These are phyloP conservation scores for Alternaria sp. DNA, from an alignment of 2,329 filamentous ascomycete species.

Conservation along the genomic window DNA sequence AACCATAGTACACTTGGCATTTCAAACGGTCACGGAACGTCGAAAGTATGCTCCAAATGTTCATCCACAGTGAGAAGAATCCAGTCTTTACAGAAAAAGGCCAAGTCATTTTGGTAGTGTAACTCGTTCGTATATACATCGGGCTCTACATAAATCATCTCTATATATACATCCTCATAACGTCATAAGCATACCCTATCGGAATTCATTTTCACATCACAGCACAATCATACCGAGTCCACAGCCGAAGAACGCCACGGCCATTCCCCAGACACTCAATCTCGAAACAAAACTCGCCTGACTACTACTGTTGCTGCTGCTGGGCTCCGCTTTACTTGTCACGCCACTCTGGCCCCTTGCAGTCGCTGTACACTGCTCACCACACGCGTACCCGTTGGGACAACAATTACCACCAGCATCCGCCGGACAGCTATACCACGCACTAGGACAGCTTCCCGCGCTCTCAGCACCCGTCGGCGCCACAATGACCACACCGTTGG, in stretches of 20 bases:
- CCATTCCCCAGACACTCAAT: slow-evolving; percentile 42
- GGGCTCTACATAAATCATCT: neutral
- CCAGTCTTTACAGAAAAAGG: neutral
- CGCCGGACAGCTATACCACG: slow-evolving; percentile 78
- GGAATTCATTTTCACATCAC: slow-evolving; percentile 20
- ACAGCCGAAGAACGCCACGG: slow-evolving; percentile 37
- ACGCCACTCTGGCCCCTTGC: slow-evolving; percentile 38
- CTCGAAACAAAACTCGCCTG: slow-evolving; percentile 36
- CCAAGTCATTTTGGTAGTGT: neutral
- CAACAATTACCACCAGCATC: slow-evolving; percentile 82
- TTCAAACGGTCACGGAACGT: no score
- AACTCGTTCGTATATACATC: neutral
- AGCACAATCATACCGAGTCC: slow-evolving; percentile 52
- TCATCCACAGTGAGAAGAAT: neutral
- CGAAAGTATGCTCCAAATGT: neutral
- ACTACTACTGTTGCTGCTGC: slow-evolving; percentile 42
- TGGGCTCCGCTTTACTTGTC: slow-evolving; percentile 48
- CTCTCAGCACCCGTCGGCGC: slow-evolving; percentile 63
- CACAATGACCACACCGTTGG: slow-evolving; percentile 74
- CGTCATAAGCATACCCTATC: neutral
- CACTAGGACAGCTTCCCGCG: slow-evolving; percentile 69
- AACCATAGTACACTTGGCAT: no score
- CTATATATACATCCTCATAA: neutral
- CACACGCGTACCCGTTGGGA: slow-evolving; percentile 63
- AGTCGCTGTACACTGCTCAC: slow-evolving; percentile 48